A percentile compares a stretch with the other conserved stretches of the same genome.
Conservation (phyloP, 768 basidiomycete genomes). For the Amanita pallidorosea region DNA sequence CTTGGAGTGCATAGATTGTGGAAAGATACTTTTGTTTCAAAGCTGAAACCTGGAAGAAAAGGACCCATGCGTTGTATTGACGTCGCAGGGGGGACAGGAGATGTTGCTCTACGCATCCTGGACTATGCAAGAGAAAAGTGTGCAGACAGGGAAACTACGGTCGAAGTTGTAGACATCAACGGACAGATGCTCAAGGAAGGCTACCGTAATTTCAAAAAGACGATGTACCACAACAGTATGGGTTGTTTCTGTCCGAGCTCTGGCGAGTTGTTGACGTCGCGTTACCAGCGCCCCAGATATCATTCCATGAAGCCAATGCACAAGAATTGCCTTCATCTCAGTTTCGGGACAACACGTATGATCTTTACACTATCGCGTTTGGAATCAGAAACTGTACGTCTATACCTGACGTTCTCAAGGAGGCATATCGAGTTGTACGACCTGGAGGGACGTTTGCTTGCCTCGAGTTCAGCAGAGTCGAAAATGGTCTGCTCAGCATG, state of each 20-base stretch:
- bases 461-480: conserved; percentile 91
- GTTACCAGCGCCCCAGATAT: conserved; percentile 82
- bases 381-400: conserved; percentile 97
- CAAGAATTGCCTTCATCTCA: conserved; percentile 57
- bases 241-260: conserved; percentile 7
- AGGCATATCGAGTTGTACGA: conserved; percentile 90
- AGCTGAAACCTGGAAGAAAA: conserved; percentile 64
- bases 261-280: conserved; percentile 3
- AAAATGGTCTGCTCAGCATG: conserved; percentile 78
- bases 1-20: conserved; percentile 92
- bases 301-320: conserved; percentile 90
- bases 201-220: conserved; percentile 82
- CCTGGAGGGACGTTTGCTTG: conserved; percentile 95
- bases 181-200: conserved; percentile 93
- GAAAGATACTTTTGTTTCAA: conserved; percentile 85
- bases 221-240: conserved; percentile 96
- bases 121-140: conserved; percentile 85
- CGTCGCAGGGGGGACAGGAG: conserved; percentile 95
- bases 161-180: conserved; percentile 92
- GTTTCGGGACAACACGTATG: conserved; percentile 78
- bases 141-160: conserved; percentile 80
- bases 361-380: conserved; percentile 97
- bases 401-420: conserved; percentile 74
- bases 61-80: conserved; percentile 80
- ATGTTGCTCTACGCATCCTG: conserved; percentile 90